Evolutionary conservation across 78 protist species (phyloP).

Genomic region (Cavenderia fasciculata): DNA sequence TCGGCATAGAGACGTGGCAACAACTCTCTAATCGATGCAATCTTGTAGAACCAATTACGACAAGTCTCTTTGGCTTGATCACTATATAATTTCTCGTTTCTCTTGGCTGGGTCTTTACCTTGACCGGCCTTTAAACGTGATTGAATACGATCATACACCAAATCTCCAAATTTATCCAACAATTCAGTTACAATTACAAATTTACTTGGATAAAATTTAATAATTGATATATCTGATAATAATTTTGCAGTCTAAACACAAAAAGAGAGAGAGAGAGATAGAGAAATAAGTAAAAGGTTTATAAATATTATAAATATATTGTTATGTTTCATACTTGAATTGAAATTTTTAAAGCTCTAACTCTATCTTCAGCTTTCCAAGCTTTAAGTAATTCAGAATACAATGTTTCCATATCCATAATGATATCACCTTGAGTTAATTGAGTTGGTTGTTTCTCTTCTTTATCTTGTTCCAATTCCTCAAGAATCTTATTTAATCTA

Average conservation of each 20-base stretch:
- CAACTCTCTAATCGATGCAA: slow-evolving; percentile 96
- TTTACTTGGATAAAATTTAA: slow-evolving; percentile 92
- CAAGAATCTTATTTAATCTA: slow-evolving; percentile 64
- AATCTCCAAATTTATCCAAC: slow-evolving; percentile 94
- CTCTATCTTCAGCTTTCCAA: slow-evolving; percentile 88
- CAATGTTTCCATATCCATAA: slow-evolving; percentile 83
- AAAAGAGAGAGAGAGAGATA: not conserved
- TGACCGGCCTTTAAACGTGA: slow-evolving; percentile 3
- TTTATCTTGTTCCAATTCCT: slow-evolving; percentile 70
- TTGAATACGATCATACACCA: slow-evolving; percentile 86
- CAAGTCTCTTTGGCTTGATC: slow-evolving; percentile 92
- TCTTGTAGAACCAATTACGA: slow-evolving; percentile 96
- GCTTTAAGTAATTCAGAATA: slow-evolving; percentile 80
- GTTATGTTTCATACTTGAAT: slow-evolving; percentile 74
- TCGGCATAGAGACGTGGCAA: slow-evolving; percentile 91
- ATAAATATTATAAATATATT: not conserved
- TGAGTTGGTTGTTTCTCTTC: slow-evolving; percentile 45
- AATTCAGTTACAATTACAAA: slow-evolving; percentile 93
- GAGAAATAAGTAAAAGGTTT: not conserved
- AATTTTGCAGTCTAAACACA: slow-evolving; percentile 83
- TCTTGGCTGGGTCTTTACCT: slow-evolving; percentile 45
- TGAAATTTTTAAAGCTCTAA: slow-evolving; percentile 89
- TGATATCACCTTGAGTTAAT: slow-evolving; percentile 78
- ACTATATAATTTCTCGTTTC: slow-evolving; percentile 9
- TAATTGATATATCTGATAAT: slow-evolving; percentile 68